A percentile compares a stretch with the other conserved stretches of the same genome.
These are phyloP conservation scores for Marchantia polymorpha DNA, from an alignment of 225 moss, liverwort and hornwort species.

Conservation along the genomic window DNA sequence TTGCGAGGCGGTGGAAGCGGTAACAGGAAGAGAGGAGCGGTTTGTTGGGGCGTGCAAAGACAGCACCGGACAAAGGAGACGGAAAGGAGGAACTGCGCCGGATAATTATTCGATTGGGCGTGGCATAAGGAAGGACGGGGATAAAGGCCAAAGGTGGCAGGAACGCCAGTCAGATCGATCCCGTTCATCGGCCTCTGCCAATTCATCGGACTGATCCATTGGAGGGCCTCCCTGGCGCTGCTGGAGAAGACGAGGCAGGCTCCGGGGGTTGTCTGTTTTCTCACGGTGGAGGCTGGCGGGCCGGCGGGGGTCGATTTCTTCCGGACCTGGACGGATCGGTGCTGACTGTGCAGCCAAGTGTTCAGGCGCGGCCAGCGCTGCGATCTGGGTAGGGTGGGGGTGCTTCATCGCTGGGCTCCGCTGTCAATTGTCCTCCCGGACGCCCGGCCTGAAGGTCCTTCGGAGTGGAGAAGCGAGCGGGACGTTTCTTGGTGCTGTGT, in stretches of 20 bases:
- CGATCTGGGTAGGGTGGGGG: neutral
- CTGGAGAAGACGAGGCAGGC: neutral
- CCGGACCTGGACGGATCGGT: neutral
- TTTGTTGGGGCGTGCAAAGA: neutral
- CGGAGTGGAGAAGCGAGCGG: neutral
- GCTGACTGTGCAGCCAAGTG: too few relatives aligned
- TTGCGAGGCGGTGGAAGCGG: too few relatives aligned
- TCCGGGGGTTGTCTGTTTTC: neutral
- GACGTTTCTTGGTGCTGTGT: neutral
- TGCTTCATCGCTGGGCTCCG: neutral
- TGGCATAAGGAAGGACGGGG: neutral
- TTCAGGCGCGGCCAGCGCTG: neutral
- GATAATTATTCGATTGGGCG: neutral
- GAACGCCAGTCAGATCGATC: neutral
- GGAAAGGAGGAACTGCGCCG: neutral
- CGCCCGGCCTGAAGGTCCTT: neutral
- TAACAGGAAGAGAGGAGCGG: too few relatives aligned
- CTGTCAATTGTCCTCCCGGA: neutral
- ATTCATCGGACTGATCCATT: neutral
- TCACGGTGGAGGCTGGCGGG: neutral
- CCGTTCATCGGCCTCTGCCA: neutral
- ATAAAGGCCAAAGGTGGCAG: neutral
- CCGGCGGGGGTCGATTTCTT: neutral
- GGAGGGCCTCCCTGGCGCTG: neutral
- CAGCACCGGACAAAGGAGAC: neutral